Evolutionary conservation across 1,284 basidiomycete species (phyloP).

Genomic region (Puccinia horiana): DNA sequence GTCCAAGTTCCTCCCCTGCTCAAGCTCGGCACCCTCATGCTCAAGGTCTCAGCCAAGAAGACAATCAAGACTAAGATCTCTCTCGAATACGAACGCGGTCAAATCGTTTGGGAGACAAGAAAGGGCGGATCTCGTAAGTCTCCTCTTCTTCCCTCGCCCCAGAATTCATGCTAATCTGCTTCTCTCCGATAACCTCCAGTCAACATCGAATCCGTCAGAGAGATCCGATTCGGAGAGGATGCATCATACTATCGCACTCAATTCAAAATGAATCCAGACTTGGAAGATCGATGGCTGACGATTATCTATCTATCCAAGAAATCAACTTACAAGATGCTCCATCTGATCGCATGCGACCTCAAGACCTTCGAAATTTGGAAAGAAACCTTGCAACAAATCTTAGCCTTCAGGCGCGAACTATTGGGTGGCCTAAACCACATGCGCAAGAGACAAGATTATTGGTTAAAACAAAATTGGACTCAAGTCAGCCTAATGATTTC

Average conservation of each 20-base stretch:
- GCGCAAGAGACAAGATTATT: slow-evolving; percentile 66
- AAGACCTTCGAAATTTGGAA: slow-evolving; percentile 68
- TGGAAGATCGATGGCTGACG: slow-evolving; percentile 62
- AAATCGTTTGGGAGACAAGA: slow-evolving; percentile 81
- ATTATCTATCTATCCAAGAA: slow-evolving; percentile 64
- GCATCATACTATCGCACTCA: slow-evolving; percentile 77
- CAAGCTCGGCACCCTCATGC: slow-evolving; percentile 63
- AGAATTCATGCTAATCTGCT: slow-evolving; percentile 3
- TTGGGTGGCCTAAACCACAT: slow-evolving; percentile 45
- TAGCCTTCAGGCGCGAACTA: slow-evolving; percentile 53
- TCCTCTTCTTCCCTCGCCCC: slow-evolving; percentile 26
- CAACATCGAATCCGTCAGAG: slow-evolving; percentile 85
- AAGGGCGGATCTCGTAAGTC: slow-evolving; percentile 71
- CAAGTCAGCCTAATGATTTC: slow-evolving; percentile 60
- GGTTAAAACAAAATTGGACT: slow-evolving; percentile 55
- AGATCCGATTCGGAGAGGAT: slow-evolving; percentile 77
- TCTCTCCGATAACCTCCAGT: slow-evolving; percentile 62
- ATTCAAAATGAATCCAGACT: slow-evolving; percentile 64
- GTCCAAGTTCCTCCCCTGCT: slow-evolving; percentile 49
- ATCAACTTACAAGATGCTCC: slow-evolving; percentile 84
- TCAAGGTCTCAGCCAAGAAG: slow-evolving; percentile 83
- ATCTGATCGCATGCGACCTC: slow-evolving; percentile 75
- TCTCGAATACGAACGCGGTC: slow-evolving; percentile 75
- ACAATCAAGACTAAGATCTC: slow-evolving; percentile 73
- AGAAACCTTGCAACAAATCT: slow-evolving; percentile 60